Evolutionary conservation across 345 rosid species (phyloP).

Genomic region (Barbarea vulgaris): DNA sequence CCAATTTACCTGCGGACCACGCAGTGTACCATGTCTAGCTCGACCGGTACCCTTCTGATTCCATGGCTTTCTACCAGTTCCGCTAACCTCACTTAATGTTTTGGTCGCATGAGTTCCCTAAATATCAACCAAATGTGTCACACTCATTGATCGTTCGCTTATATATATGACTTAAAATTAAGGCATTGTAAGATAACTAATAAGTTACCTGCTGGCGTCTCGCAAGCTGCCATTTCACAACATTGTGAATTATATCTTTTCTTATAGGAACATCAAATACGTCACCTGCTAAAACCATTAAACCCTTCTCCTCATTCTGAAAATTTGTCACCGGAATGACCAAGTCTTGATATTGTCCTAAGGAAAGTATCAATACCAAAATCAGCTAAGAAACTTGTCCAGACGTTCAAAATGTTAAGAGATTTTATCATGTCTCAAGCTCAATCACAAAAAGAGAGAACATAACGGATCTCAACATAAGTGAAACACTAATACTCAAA

Average conservation of each 20-base stretch:
- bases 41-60: conserved; percentile 86
- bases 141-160: background rate
- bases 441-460: background rate
- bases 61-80: conserved; percentile 95
- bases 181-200: background rate
- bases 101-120: conserved; percentile 97
- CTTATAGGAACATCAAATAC: conserved; percentile 92
- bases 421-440: background rate
- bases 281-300: conserved; percentile 88
- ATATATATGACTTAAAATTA: background rate
- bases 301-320: conserved; percentile 70
- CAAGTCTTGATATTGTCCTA: conserved; percentile 77
- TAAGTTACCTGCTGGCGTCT: conserved; percentile 78
- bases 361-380: conserved; percentile 10
- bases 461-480: background rate
- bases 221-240: conserved; percentile 89
- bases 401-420: too few species aligned
- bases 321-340: conserved; percentile 85
- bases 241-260: conserved; percentile 89
- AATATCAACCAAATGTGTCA: conserved; percentile 17
- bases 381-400: too few species aligned
- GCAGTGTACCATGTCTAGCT: conserved; percentile 87
- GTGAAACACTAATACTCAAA: background rate
- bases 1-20: conserved; percentile 81
- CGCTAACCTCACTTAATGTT: conserved; percentile 92